phyloP scores from a whole-genome alignment of 2,329 filamentous ascomycete species.

The Arthrinium puccinioides region DNA sequence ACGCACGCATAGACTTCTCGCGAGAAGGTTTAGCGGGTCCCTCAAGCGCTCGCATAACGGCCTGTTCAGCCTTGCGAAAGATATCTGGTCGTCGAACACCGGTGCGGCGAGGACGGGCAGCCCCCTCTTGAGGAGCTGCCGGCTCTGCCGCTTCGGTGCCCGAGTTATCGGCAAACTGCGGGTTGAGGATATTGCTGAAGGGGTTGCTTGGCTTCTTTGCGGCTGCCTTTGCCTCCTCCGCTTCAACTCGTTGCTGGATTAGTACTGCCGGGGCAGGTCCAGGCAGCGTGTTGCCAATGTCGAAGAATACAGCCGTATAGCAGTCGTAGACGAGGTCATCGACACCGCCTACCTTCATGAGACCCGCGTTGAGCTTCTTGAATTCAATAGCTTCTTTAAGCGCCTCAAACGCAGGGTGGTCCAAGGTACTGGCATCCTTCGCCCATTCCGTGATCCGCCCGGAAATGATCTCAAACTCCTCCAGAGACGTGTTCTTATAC shows the following conservation, averaged over 20 bases:
- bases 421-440: slow-evolving; percentile 15
- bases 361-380: slow-evolving; percentile 70
- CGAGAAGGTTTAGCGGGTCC: slow-evolving; percentile 34
- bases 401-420: slow-evolving; percentile 41
- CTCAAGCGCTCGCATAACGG: slow-evolving; percentile 43
- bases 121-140: slow-evolving; percentile 23
- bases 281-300: slow-evolving; percentile 54
- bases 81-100: slow-evolving; percentile 50
- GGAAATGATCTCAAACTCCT: slow-evolving; percentile 51
- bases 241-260: slow-evolving; percentile 35
- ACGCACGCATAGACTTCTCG: slow-evolving; percentile 41
- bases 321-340: slow-evolving; percentile 92
- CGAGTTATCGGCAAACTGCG: slow-evolving; percentile 30
- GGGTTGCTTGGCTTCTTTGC: slow-evolving; percentile 28
- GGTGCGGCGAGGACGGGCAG: slow-evolving; percentile 31
- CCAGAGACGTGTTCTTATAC: slow-evolving; percentile 45
- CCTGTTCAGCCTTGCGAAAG: slow-evolving; percentile 54
- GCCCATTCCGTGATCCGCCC: slow-evolving; percentile 48
- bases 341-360: slow-evolving; percentile 79
- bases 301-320: slow-evolving; percentile 70
- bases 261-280: slow-evolving; percentile 38
- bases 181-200: slow-evolving; percentile 35
- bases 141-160: slow-evolving; percentile 22
- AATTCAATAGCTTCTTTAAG: slow-evolving; percentile 52
- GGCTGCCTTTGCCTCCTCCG: slow-evolving; percentile 24